A percentile compares a stretch with the other conserved stretches of the same genome.
Evolutionary conservation across 2,329 filamentous ascomycete species (phyloP).

Genomic region (Penicillium sp.): DNA sequence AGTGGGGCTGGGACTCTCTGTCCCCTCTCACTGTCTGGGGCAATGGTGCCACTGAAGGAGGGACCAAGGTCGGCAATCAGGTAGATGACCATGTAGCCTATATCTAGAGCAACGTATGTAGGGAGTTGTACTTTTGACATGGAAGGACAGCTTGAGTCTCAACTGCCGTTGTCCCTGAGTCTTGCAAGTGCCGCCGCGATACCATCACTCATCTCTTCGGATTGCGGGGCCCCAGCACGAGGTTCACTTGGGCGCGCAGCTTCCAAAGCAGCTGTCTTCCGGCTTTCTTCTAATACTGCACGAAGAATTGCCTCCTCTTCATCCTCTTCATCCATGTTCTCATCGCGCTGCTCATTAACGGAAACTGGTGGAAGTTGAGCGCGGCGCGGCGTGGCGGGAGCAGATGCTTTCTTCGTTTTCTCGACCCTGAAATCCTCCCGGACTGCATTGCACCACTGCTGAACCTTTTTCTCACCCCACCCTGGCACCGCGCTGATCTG

Average conservation of each 20-base stretch:
- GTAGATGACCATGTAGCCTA: neutral
- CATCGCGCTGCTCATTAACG: slow-evolving; percentile 1
- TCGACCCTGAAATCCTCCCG: slow-evolving; percentile 80
- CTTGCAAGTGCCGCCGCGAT: slow-evolving; percentile 60
- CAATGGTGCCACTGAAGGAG: neutral
- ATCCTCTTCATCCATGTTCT: slow-evolving; percentile 26
- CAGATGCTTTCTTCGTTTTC: slow-evolving; percentile 62
- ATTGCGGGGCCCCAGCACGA: neutral
- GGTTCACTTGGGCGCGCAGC: neutral
- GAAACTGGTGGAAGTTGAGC: slow-evolving; percentile 16
- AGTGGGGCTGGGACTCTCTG: too few relatives aligned
- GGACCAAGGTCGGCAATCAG: neutral
- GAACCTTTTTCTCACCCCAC: slow-evolving; percentile 95
- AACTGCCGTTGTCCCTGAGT: slow-evolving; percentile 45
- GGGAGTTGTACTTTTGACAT: neutral
- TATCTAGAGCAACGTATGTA: neutral
- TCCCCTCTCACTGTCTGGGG: too few relatives aligned
- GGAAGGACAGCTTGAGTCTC: neutral
- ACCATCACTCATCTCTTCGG: slow-evolving; percentile 53
- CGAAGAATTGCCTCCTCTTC: slow-evolving; percentile 50
- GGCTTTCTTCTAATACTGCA: slow-evolving; percentile 30
- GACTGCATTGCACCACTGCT: slow-evolving; percentile 77
- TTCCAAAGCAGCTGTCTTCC: slow-evolving; percentile 19
- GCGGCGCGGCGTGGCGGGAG: slow-evolving; percentile 32
- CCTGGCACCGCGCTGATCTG: slow-evolving; percentile 81